phyloP scores from a whole-genome alignment of 2,329 filamentous ascomycete genomes.

The Geosmithia putterillii region DNA sequence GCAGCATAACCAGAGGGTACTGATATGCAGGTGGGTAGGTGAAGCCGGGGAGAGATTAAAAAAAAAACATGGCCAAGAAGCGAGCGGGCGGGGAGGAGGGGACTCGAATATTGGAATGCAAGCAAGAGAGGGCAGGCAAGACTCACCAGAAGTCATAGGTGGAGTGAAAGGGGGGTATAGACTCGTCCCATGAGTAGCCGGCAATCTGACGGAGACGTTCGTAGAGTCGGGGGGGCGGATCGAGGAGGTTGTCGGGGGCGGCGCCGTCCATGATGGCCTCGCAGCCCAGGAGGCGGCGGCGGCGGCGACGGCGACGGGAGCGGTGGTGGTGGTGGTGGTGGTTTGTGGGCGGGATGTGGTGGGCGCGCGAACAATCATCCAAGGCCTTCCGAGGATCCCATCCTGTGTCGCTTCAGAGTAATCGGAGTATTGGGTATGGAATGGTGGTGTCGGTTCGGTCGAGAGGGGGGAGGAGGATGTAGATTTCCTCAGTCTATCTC shows the following conservation, averaged over 20 bases:
- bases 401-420: background rate
- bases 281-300: background rate
- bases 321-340: background rate
- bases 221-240: conserved; percentile 56
- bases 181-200: conserved; percentile 68
- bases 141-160: conserved; percentile 84
- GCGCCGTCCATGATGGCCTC: conserved; percentile 36
- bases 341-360: background rate
- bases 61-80: too few relatives aligned
- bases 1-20: too few relatives aligned
- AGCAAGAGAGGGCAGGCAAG: too few relatives aligned
- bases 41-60: too few relatives aligned
- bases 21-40: too few relatives aligned
- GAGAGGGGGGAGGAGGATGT: background rate
- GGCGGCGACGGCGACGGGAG: background rate
- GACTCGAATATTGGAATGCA: too few relatives aligned
- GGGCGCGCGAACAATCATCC: conserved; percentile 1
- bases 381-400: conserved; percentile 2
- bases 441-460: background rate
- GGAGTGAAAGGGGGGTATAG: conserved; percentile 41
- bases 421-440: background rate
- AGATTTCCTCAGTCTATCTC: too few relatives aligned
- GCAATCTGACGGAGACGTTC: conserved; percentile 62
- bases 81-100: background rate
- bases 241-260: conserved; percentile 39